Conservation (phyloP, 2,329 filamentous ascomycete genomes). For the Lasiodiplodia citricola region DNA sequence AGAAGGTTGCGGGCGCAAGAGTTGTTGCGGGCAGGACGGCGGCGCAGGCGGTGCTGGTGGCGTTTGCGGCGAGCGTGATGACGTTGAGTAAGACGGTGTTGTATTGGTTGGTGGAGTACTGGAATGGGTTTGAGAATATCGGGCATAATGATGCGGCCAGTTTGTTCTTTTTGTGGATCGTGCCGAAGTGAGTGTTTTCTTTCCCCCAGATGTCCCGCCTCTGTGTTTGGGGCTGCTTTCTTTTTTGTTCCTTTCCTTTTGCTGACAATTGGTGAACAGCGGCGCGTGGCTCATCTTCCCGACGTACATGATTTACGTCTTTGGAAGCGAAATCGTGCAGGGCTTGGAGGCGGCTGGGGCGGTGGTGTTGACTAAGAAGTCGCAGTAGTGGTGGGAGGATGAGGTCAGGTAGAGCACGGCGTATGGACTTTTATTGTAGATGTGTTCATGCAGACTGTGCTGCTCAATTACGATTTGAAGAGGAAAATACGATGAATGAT, state of each 20-base stretch:
- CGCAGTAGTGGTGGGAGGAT: background rate
- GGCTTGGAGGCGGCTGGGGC: slow-evolving; percentile 54
- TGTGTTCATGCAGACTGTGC: slow-evolving; percentile 27
- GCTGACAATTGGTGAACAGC: slow-evolving; percentile 44
- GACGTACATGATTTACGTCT: slow-evolving; percentile 64
- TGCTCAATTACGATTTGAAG: background rate
- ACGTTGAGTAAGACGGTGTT: slow-evolving; percentile 71
- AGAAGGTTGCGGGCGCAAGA: slow-evolving; percentile 55
- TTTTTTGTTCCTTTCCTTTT: slow-evolving; percentile 29
- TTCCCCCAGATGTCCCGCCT: background rate
- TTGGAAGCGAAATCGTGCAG: slow-evolving; percentile 66
- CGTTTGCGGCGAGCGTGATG: slow-evolving; percentile 64
- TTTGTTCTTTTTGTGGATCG: slow-evolving; percentile 65
- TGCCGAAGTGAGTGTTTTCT: slow-evolving; percentile 65
- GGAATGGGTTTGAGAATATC: slow-evolving; percentile 64
- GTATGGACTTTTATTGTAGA: background rate
- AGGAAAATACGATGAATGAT: slow-evolving; percentile 12
- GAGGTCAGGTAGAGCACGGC: background rate
- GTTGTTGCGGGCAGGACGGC: slow-evolving; percentile 59
- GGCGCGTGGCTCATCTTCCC: slow-evolving; percentile 70
- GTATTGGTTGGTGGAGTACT: slow-evolving; percentile 70
- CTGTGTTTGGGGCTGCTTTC: background rate
- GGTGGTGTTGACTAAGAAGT: slow-evolving; percentile 29
- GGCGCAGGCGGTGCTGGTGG: slow-evolving; percentile 62
- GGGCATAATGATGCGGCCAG: slow-evolving; percentile 63